phyloP scores from a whole-genome alignment of 2,329 filamentous ascomycete genomes.

The Cladosporium sp. region DNA sequence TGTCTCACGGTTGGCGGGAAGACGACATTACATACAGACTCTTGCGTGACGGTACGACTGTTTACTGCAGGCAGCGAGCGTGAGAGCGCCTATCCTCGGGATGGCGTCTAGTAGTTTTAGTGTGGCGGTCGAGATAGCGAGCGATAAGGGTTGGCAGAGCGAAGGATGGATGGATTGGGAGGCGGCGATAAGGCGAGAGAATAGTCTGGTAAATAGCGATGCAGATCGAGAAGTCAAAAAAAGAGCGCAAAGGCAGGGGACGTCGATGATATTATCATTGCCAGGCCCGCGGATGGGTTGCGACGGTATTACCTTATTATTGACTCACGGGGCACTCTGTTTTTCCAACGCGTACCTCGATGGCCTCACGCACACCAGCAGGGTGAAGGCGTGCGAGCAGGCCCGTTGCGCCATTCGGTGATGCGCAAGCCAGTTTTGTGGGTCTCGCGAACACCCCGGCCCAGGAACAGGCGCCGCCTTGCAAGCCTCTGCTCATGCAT shows the following conservation, averaged over 20 bases:
- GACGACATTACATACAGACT: conserved; percentile 8
- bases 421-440: conserved; percentile 9
- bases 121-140: conserved; percentile 3
- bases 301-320: not conserved
- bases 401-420: conserved; percentile 9
- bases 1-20: conserved; percentile 7
- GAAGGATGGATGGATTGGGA: not conserved
- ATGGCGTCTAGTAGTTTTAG: not conserved
- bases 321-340: conserved; percentile 6
- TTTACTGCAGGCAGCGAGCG: not conserved
- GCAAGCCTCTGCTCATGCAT: not conserved
- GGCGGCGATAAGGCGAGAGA: not conserved
- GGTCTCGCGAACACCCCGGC: not conserved
- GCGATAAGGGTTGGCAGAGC: not conserved
- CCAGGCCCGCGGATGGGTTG: not conserved
- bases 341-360: conserved; percentile 11
- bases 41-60: not conserved
- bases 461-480: not conserved
- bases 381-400: conserved; percentile 9
- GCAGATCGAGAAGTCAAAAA: not conserved
- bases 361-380: not conserved
- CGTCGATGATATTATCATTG: not conserved
- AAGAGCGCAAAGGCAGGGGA: not conserved
- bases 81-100: conserved; percentile 6
- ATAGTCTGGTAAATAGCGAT: not conserved